phyloP scores from a whole-genome alignment of 2,329 filamentous ascomycete species.

The Fusarium sp. region DNA sequence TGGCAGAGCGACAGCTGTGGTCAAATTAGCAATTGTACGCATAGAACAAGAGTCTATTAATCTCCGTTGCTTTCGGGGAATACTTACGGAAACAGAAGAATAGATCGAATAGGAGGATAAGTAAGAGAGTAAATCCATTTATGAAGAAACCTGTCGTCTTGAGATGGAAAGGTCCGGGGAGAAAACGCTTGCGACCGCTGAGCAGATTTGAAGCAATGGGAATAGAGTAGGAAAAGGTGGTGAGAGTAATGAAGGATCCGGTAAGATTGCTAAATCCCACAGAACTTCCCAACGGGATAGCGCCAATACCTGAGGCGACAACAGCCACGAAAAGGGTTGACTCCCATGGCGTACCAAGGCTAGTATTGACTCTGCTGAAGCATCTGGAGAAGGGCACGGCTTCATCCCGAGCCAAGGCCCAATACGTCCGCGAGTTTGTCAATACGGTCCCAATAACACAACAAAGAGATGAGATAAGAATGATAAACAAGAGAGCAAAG shows the following conservation, averaged over 20 bases:
- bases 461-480: constrained; percentile 45
- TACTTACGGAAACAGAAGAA: constrained; percentile 50
- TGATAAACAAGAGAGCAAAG: constrained; percentile 45
- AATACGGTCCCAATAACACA: constrained; percentile 44
- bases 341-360: constrained; percentile 41
- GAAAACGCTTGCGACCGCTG: constrained; percentile 35
- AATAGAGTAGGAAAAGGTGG: constrained; percentile 47
- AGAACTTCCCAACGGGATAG: constrained; percentile 45
- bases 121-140: constrained; percentile 35
- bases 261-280: constrained; percentile 48
- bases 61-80: not conserved
- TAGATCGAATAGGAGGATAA: constrained; percentile 44
- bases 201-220: constrained; percentile 40
- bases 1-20: constrained; percentile 39
- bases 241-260: constrained; percentile 49
- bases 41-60: not conserved
- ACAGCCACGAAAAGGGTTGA: constrained; percentile 46
- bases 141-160: constrained; percentile 19
- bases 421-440: constrained; percentile 47
- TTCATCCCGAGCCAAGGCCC: constrained; percentile 46
- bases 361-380: constrained; percentile 39
- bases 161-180: constrained; percentile 37
- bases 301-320: constrained; percentile 44
- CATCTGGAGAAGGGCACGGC: constrained; percentile 42
- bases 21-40: constrained; percentile 5